phyloP scores from a whole-genome alignment of 2,329 filamentous ascomycete species.

The Geosmithia morbida region DNA sequence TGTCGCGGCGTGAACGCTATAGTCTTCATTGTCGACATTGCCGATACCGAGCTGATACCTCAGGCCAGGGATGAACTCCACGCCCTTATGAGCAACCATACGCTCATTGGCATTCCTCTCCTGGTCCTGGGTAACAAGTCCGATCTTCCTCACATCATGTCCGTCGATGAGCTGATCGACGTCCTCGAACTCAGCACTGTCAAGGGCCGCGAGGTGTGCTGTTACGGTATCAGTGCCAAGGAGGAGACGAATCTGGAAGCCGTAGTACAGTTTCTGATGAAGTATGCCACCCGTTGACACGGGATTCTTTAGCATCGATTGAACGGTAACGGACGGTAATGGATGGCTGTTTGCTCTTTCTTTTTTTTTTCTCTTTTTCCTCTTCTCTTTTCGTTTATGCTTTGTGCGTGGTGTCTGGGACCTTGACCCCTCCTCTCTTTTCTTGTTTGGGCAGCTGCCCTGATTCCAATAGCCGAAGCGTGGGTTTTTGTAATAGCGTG shows the following conservation, averaged over 20 bases:
- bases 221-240: constrained; percentile 97
- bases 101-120: constrained; percentile 78
- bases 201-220: constrained; percentile 86
- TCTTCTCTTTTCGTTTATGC: no score
- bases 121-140: constrained; percentile 96
- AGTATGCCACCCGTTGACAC: constrained; percentile 59
- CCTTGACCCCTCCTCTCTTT: not conserved
- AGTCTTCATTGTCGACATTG: constrained; percentile 95
- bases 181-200: constrained; percentile 81
- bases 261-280: constrained; percentile 92
- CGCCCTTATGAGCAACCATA: constrained; percentile 69
- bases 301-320: not conserved
- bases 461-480: not conserved
- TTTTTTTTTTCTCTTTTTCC: not conserved
- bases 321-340: not conserved
- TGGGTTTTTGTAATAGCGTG: not conserved
- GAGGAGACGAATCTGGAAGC: constrained; percentile 98
- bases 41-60: constrained; percentile 66
- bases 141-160: constrained; percentile 78
- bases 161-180: constrained; percentile 91
- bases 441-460: not conserved
- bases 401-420: not conserved
- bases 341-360: not conserved
- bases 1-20: constrained; percentile 96
- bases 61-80: constrained; percentile 88